Conservation (phyloP, 2,329 filamentous ascomycete species). For the Colletotrichum simmondsii region DNA sequence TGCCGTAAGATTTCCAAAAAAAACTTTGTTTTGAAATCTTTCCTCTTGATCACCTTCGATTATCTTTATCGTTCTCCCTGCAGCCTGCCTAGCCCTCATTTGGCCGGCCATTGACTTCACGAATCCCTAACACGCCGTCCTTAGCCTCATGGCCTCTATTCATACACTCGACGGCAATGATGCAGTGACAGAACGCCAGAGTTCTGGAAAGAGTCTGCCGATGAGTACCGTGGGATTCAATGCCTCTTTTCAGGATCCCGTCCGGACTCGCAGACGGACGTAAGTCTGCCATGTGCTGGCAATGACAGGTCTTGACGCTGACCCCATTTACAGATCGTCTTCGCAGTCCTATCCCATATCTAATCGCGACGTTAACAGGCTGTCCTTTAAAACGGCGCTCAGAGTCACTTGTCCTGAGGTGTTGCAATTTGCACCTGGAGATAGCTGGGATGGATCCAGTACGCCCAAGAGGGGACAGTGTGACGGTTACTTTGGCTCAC, state of each 20-base stretch:
- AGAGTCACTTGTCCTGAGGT: conserved; percentile 11
- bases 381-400: conserved; percentile 34
- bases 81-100: background rate
- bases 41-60: background rate
- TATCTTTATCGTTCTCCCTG: background rate
- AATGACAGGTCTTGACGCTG: background rate
- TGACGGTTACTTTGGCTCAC: conserved; percentile 25
- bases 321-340: conserved; percentile 1
- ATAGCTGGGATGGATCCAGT: conserved; percentile 34
- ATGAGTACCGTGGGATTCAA: background rate
- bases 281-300: background rate
- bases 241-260: background rate
- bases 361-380: conserved; percentile 8
- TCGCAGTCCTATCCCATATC: background rate
- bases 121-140: background rate
- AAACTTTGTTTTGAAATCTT: background rate
- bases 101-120: background rate
- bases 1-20: background rate
- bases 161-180: background rate
- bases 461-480: conserved; percentile 21
- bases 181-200: background rate
- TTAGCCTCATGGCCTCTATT: conserved; percentile 9
- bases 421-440: background rate
- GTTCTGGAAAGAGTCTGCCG: conserved; percentile 10
- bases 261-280: conserved; percentile 7